Evolutionary conservation across 192 early-diverging fungal species (phyloP).

Genomic region (Coemansia sp.): DNA sequence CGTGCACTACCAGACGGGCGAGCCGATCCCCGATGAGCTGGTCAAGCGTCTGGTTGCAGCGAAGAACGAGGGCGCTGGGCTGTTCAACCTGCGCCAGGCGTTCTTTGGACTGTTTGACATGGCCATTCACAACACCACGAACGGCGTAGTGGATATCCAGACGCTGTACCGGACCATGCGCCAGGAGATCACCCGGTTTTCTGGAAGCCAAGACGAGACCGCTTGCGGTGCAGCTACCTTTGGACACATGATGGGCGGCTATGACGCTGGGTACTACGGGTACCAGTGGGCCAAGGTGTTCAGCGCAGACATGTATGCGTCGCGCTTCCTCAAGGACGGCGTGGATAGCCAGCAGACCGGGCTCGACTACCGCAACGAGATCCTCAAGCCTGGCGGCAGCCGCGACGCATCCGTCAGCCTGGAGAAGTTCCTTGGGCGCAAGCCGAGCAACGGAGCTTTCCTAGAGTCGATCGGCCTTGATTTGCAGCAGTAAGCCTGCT

Average conservation of each 20-base stretch:
- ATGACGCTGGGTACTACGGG: slow-evolving; percentile 76
- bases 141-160: slow-evolving; percentile 35
- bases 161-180: slow-evolving; percentile 44
- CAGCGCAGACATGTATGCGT: slow-evolving; percentile 79
- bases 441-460: slow-evolving; percentile 57
- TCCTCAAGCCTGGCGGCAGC: slow-evolving; percentile 71
- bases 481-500: too few relatives aligned
- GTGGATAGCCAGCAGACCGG: slow-evolving; percentile 62
- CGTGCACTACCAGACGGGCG: slow-evolving; percentile 63
- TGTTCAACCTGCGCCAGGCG: slow-evolving; percentile 69
- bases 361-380: slow-evolving; percentile 69
- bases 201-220: slow-evolving; percentile 34
- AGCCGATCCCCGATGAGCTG: slow-evolving; percentile 66
- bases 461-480: slow-evolving; percentile 60
- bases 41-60: slow-evolving; percentile 65
- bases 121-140: slow-evolving; percentile 60
- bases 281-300: slow-evolving; percentile 83
- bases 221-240: slow-evolving; percentile 55
- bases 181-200: slow-evolving; percentile 34
- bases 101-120: slow-evolving; percentile 78
- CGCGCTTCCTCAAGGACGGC: slow-evolving; percentile 61
- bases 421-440: slow-evolving; percentile 56
- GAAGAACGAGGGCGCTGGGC: slow-evolving; percentile 69
- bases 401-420: slow-evolving; percentile 64
- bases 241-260: slow-evolving; percentile 77